A percentile compares a stretch with the other conserved stretches of the same genome.
These are phyloP conservation scores for Malassezia vespertilionis DNA, from an alignment of 1,284 basidiomycete species.

Conservation along the genomic window DNA sequence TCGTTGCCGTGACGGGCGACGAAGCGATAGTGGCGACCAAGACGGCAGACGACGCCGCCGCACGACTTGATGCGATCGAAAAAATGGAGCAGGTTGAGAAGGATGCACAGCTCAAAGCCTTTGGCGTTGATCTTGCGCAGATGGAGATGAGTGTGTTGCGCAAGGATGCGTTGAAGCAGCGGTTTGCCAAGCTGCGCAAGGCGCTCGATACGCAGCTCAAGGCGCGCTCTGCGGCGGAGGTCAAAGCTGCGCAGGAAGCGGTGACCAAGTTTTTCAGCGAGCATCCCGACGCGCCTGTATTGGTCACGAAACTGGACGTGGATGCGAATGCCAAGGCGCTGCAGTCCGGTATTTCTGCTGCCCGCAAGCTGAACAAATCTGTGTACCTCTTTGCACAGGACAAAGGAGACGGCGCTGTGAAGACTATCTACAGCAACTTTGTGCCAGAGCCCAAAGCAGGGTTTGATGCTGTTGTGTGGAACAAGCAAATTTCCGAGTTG, in stretches of 20 bases:
- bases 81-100: conserved; percentile 62
- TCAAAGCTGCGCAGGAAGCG: conserved; percentile 70
- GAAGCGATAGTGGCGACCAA: conserved; percentile 75
- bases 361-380: conserved; percentile 68
- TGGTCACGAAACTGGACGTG: conserved; percentile 59
- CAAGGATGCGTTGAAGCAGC: conserved; percentile 71
- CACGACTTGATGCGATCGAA: conserved; percentile 60
- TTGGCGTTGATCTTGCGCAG: conserved; percentile 76
- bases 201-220: conserved; percentile 74
- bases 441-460: conserved; percentile 53
- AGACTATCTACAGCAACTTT: conserved; percentile 78
- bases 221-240: conserved; percentile 65
- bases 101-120: conserved; percentile 71
- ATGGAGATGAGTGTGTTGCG: conserved; percentile 74
- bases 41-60: conserved; percentile 58
- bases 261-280: conserved; percentile 61
- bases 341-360: conserved; percentile 63
- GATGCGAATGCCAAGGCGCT: conserved; percentile 52
- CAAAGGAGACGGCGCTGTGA: conserved; percentile 49
- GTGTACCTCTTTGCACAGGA: conserved; percentile 81
- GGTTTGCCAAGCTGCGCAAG: conserved; percentile 62
- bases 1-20: conserved; percentile 86
- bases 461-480: conserved; percentile 39
- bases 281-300: conserved; percentile 60
- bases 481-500: conserved; percentile 28